phyloP scores from a whole-genome alignment of 192 early-diverging fungal species.

The Backusella morwellensis region DNA sequence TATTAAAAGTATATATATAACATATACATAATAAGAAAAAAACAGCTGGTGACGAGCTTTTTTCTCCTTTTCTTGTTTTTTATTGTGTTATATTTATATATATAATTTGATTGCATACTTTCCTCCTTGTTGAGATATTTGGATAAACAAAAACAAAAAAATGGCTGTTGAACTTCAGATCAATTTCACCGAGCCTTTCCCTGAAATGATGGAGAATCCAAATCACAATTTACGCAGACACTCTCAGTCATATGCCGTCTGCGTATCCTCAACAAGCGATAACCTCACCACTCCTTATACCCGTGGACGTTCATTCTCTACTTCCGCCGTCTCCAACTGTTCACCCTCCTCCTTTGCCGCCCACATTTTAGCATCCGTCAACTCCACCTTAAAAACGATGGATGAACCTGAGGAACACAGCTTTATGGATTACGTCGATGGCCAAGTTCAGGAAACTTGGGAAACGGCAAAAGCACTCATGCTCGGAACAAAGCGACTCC shows the following conservation, averaged over 20 bases:
- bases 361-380: conserved; percentile 2
- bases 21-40: conserved; percentile 3
- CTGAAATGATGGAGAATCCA: not conserved
- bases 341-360: not conserved
- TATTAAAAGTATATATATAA: not conserved
- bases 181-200: not conserved
- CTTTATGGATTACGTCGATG: conserved; percentile 48
- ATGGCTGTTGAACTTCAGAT: not conserved
- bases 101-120: not conserved
- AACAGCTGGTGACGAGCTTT: not conserved
- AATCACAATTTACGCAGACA: conserved; percentile 4
- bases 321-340: not conserved
- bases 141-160: not conserved
- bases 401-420: conserved; percentile 43
- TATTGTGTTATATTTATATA: not conserved
- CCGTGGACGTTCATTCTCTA: conserved; percentile 4
- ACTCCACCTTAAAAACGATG: conserved; percentile 26
- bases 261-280: not conserved
- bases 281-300: not conserved
- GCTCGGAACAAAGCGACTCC: conserved; percentile 47
- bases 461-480: conserved; percentile 45
- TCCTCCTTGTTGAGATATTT: not conserved
- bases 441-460: conserved; percentile 43
- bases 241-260: conserved; percentile 6
- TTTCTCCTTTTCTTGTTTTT: not conserved